phyloP scores from a whole-genome alignment of 1,139 yeast species.

The Yamadazyma friedrichii region DNA sequence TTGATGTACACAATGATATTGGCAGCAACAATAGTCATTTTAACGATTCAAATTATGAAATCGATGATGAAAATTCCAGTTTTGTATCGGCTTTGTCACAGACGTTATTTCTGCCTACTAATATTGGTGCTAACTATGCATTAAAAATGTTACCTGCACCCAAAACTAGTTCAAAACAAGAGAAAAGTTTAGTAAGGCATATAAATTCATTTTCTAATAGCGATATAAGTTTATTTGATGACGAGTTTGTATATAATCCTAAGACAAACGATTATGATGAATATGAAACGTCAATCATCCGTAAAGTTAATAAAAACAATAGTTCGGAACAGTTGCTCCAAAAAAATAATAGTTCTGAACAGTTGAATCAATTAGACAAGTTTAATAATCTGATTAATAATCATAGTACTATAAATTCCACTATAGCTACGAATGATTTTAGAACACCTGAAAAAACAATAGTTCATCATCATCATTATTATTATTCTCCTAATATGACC shows the following conservation, averaged over 20 bases:
- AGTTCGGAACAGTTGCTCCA: conserved; percentile 10
- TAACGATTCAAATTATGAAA: conserved; percentile 8
- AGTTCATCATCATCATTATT: conserved; percentile 19
- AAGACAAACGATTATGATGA: conserved; percentile 20
- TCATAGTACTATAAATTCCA: neutral
- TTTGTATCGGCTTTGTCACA: conserved; percentile 20
- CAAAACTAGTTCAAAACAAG: conserved; percentile 9
- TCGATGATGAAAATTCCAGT: conserved; percentile 16
- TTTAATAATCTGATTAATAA: neutral
- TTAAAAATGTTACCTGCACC: conserved; percentile 29
- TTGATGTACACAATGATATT: neutral
- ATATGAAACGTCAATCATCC: conserved; percentile 8
- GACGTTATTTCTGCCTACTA: conserved; percentile 33
- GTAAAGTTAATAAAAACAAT: conserved; percentile 18
- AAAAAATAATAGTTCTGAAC: no score
- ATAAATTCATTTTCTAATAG: conserved; percentile 21
- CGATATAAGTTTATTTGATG: conserved; percentile 18
- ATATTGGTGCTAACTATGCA: conserved; percentile 40
- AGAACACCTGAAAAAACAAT: conserved; percentile 2
- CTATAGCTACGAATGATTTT: neutral
- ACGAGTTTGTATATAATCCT: conserved; percentile 23
- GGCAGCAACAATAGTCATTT: neutral
- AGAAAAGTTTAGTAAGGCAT: conserved; percentile 13
- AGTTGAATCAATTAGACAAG: neutral
- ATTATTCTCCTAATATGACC: conserved; percentile 14